Evolutionary conservation across 73 alveolate species (phyloP).

Genomic region (Durusdinium trenchii): DNA sequence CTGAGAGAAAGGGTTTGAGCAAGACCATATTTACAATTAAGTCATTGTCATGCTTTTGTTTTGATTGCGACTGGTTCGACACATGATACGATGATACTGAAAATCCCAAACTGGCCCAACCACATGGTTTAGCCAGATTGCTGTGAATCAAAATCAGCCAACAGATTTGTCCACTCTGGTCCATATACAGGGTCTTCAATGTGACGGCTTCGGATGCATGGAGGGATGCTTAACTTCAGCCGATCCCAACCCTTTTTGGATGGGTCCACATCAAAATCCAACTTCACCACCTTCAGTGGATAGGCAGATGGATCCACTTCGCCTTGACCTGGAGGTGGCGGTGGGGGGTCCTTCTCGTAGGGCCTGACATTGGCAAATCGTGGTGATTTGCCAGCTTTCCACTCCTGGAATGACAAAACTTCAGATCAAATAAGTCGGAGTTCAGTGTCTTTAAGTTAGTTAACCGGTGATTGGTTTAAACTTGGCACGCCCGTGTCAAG

Average conservation of each 20-base stretch:
- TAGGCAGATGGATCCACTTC: neutral
- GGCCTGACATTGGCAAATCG: conserved; percentile 2
- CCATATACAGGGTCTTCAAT: neutral
- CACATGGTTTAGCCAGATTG: neutral
- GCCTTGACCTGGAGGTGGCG: neutral
- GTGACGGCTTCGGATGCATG: neutral
- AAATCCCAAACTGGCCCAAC: no score
- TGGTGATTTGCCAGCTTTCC: neutral
- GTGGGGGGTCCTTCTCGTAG: neutral
- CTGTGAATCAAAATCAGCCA: neutral
- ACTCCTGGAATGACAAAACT: neutral
- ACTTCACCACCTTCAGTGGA: neutral
- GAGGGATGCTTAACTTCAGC: neutral
- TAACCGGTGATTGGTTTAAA: neutral
- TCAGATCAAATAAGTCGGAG: neutral
- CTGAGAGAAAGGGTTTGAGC: neutral
- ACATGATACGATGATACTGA: no score
- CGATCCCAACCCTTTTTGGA: neutral
- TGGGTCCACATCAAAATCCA: neutral
- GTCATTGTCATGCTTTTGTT: neutral
- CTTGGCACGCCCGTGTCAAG: neutral
- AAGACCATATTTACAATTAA: no score
- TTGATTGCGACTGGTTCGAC: neutral
- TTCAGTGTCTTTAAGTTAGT: neutral
- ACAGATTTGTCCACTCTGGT: neutral